phyloP scores from a whole-genome alignment of 306 rosid species.

The cucumber (Cucumis sativus) region DNA sequence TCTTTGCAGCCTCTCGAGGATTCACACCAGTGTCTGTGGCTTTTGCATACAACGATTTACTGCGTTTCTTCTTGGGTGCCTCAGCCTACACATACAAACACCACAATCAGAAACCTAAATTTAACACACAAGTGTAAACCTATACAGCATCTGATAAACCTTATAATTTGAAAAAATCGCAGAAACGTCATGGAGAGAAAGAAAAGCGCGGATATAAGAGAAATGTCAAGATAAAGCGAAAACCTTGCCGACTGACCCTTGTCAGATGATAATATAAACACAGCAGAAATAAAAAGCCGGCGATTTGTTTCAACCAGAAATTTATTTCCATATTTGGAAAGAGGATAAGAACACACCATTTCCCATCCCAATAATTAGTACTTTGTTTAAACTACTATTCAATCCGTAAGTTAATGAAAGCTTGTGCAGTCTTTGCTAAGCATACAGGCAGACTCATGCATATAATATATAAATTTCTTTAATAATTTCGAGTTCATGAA shows the following conservation, averaged over 20 bases:
- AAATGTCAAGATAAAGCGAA: background rate
- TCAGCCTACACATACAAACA: constrained; percentile 27
- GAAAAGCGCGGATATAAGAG: background rate
- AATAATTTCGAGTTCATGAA: background rate
- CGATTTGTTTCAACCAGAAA: background rate
- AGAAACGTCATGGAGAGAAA: background rate
- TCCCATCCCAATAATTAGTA: background rate
- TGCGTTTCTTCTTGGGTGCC: constrained; percentile 50
- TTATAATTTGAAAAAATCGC: background rate
- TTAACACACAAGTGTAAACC: background rate
- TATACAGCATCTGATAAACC: background rate
- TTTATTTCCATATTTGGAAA: background rate
- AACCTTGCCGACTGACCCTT: background rate
- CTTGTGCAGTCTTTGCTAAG: background rate
- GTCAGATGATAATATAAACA: background rate
- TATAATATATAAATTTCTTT: background rate
- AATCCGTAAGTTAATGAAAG: background rate
- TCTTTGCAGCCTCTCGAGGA: constrained; percentile 73
- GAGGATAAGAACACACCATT: background rate
- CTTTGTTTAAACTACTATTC: background rate
- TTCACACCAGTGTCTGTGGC: constrained; percentile 81
- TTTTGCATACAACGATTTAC: constrained; percentile 77
- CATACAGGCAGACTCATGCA: background rate
- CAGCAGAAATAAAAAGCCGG: background rate
- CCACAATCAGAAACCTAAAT: background rate